Conservation (phyloP, 768 basidiomycete genomes). For the Dioszegia hungarica region DNA sequence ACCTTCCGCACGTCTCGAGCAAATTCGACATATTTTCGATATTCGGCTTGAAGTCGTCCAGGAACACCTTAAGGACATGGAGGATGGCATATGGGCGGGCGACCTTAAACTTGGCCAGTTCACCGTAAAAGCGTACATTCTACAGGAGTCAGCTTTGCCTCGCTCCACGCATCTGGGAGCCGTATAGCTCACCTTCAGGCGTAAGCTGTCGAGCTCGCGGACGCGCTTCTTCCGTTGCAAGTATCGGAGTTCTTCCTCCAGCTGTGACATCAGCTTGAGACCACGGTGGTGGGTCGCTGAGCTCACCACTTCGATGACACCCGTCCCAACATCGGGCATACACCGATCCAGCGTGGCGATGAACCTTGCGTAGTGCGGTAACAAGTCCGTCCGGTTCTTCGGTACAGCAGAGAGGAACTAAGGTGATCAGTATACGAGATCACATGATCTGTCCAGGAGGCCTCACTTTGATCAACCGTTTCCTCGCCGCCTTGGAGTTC, state of each 20-base stretch:
- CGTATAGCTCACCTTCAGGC: conserved; percentile 63
- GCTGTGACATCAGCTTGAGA: conserved; percentile 52
- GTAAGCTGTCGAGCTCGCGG: conserved; percentile 76
- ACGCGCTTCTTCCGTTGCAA: conserved; percentile 89
- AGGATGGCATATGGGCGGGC: conserved; percentile 87
- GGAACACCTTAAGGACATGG: conserved; percentile 92
- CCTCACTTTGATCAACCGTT: conserved; percentile 75
- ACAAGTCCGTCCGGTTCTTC: conserved; percentile 78
- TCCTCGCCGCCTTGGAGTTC: conserved; percentile 93
- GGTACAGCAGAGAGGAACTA: conserved; percentile 66
- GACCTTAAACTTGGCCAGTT: conserved; percentile 90
- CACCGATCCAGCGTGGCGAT: conserved; percentile 83
- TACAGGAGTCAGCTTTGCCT: conserved; percentile 43
- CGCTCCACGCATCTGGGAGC: too few species aligned
- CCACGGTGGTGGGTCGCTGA: not conserved
- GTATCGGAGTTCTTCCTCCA: conserved; percentile 96
- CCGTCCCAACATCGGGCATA: conserved; percentile 87
- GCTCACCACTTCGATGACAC: conserved; percentile 73
- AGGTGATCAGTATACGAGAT: not conserved
- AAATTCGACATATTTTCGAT: conserved; percentile 88
- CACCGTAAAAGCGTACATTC: conserved; percentile 84
- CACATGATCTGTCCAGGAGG: too few species aligned
- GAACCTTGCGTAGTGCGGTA: conserved; percentile 88
- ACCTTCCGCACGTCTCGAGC: conserved; percentile 90
- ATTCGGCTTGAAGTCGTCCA: conserved; percentile 91